Evolutionary conservation across 768 basidiomycete species (phyloP).

Genomic region (Lepiota subincarnata): DNA sequence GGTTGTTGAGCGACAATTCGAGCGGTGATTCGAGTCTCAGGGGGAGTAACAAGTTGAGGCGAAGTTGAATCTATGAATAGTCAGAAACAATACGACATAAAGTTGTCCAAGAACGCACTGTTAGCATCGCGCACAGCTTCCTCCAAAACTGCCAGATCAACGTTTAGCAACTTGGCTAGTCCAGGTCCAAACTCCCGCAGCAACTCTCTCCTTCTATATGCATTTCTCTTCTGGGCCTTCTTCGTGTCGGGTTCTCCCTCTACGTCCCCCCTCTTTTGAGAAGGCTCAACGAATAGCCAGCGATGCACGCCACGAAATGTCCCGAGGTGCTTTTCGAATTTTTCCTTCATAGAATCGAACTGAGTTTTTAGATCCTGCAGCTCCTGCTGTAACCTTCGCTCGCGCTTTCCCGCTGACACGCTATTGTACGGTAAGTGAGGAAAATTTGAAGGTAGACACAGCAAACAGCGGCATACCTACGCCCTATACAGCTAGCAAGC

Average conservation of each 20-base stretch:
- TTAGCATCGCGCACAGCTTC: background rate
- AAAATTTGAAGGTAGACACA: background rate
- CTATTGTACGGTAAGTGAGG: background rate
- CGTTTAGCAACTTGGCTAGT: constrained; percentile 18
- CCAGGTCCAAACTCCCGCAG: constrained; percentile 13
- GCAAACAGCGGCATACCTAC: constrained; percentile 1
- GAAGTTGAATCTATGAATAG: too few relatives aligned
- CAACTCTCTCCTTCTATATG: constrained; percentile 4
- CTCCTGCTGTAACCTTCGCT: constrained; percentile 20
- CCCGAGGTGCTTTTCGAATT: constrained; percentile 41
- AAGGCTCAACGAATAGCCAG: constrained; percentile 25
- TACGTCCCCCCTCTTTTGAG: constrained; percentile 9
- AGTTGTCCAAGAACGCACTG: background rate
- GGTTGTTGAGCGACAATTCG: too few relatives aligned
- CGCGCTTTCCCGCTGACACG: constrained; percentile 1
- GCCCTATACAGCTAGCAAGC: constrained; percentile 4
- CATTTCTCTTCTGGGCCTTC: constrained; percentile 7
- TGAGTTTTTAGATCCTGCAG: constrained; percentile 32
- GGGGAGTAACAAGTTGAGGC: too few relatives aligned
- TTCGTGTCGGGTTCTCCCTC: constrained; percentile 3
- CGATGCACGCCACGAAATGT: constrained; percentile 44
- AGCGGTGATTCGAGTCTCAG: too few relatives aligned
- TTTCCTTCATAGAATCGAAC: constrained; percentile 40
- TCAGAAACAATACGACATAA: too few relatives aligned
- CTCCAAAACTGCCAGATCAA: constrained; percentile 35